Evolutionary conservation across 352 stramenopile genomes (phyloP).

Genomic region (Blastocystis hominis): DNA sequence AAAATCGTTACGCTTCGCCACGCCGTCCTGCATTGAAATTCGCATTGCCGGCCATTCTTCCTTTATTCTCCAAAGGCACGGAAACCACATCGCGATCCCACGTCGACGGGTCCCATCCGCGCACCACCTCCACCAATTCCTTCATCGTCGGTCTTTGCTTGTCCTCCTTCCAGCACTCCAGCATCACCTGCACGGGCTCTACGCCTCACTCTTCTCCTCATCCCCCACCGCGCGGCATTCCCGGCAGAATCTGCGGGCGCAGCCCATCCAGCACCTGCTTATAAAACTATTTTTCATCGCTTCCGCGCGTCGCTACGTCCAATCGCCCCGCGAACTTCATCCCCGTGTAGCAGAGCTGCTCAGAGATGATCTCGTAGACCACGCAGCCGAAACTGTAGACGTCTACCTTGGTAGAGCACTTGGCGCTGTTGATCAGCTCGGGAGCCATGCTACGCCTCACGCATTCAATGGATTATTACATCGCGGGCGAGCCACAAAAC

Average conservation of each 20-base stretch:
- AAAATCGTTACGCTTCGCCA: not conserved
- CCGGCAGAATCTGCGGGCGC: not conserved
- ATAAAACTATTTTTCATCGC: slow-evolving; percentile 26
- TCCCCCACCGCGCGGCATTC: slow-evolving; percentile 13
- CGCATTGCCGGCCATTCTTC: no score
- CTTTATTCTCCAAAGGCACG: not conserved
- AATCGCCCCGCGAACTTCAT: not conserved
- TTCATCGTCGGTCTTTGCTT: slow-evolving; percentile 50
- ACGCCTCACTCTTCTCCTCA: not conserved
- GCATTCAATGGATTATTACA: not conserved
- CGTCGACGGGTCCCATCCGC: not conserved
- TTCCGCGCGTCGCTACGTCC: not conserved
- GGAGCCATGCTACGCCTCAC: slow-evolving; percentile 48
- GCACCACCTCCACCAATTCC: slow-evolving; percentile 29
- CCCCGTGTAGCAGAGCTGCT: slow-evolving; percentile 29
- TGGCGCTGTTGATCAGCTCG: slow-evolving; percentile 47
- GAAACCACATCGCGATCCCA: not conserved
- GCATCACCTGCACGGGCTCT: slow-evolving; percentile 32
- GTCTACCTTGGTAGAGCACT: slow-evolving; percentile 48
- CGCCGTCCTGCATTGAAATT: no score
- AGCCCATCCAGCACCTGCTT: slow-evolving; percentile 4
- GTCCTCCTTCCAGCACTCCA: slow-evolving; percentile 14
- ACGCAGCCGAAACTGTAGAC: slow-evolving; percentile 56
- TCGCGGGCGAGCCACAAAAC: slow-evolving; percentile 43
- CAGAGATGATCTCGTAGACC: slow-evolving; percentile 48